A percentile compares a stretch with the other conserved stretches of the same genome.
These are phyloP conservation scores for Cystofilobasidium ferigula DNA, from an alignment of 768 basidiomycete genomes.

Conservation along the genomic window DNA sequence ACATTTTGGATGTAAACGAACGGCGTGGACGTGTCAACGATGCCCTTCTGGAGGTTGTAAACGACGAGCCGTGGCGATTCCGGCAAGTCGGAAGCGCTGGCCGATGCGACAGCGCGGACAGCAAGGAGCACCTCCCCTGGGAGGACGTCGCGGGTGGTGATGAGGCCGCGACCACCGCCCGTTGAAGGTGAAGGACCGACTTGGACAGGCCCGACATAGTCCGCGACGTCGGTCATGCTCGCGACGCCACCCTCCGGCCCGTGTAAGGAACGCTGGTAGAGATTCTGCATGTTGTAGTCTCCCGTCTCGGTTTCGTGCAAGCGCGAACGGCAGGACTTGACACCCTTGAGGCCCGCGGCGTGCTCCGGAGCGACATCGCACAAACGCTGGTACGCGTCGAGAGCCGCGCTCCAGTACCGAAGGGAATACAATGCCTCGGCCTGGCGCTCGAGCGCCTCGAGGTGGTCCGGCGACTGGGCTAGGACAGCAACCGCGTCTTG, in stretches of 20 bases:
- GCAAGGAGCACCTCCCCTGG: constrained; percentile 24
- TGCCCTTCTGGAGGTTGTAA: constrained; percentile 13
- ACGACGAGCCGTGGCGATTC: constrained; percentile 4
- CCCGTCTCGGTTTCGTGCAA: constrained; percentile 7
- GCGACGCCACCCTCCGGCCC: constrained; percentile 7
- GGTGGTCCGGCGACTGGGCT: background rate
- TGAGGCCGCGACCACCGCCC: constrained; percentile 23
- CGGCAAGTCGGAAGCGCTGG: constrained; percentile 6
- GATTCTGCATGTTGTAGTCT: constrained; percentile 3
- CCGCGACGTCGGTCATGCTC: constrained; percentile 12
- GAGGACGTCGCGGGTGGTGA: constrained; percentile 14
- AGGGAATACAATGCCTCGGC: constrained; percentile 19
- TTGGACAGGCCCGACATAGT: constrained; percentile 16
- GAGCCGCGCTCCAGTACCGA: constrained; percentile 14
- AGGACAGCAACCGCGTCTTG: background rate
- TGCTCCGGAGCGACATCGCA: background rate
- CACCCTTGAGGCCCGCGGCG: too few species aligned
- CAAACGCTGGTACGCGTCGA: background rate
- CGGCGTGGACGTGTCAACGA: constrained; percentile 14
- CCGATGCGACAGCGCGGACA: constrained; percentile 7
- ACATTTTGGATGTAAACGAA: constrained; percentile 17
- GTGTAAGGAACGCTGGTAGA: background rate
- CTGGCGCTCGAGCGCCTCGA: constrained; percentile 2
- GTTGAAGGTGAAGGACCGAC: constrained; percentile 7
- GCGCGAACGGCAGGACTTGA: constrained; percentile 1